Evolutionary conservation across 306 rosid genomes (phyloP).

Genomic region (Acacia crassicarpa): DNA sequence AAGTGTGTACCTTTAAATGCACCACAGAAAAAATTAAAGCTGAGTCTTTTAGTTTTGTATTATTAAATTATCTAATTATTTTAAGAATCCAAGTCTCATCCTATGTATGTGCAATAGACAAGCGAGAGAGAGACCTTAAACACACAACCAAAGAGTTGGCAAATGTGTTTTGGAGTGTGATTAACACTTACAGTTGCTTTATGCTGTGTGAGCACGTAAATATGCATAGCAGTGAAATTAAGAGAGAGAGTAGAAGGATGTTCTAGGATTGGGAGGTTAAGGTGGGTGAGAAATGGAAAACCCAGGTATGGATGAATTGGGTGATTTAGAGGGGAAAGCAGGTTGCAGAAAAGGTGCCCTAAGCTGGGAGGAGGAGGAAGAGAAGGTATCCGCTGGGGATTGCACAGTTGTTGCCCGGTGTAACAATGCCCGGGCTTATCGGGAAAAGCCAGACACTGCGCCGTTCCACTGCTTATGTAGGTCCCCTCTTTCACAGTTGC

Average conservation of each 20-base stretch:
- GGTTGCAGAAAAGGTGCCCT: slow-evolving; percentile 15
- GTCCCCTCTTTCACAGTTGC: slow-evolving; percentile 17
- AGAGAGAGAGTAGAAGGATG: not conserved
- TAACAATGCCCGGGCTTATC: slow-evolving; percentile 44
- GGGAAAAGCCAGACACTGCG: slow-evolving; percentile 38
- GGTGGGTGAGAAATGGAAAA: slow-evolving; percentile 34
- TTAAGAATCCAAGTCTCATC: not conserved
- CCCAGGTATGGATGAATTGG: slow-evolving; percentile 30
- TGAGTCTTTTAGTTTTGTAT: not conserved
- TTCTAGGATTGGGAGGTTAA: slow-evolving; percentile 25
- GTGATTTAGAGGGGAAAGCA: slow-evolving; percentile 19
- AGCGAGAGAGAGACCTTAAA: slow-evolving; percentile 14
- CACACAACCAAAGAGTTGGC: not conserved
- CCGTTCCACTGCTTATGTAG: slow-evolving; percentile 31
- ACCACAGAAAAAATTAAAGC: not conserved
- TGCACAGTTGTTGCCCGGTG: slow-evolving; percentile 33
- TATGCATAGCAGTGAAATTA: not conserved
- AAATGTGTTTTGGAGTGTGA: slow-evolving; percentile 21
- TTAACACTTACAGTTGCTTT: slow-evolving; percentile 29
- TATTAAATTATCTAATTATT: not conserved
- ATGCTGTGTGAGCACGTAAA: slow-evolving; percentile 15
- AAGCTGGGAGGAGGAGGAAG: not conserved
- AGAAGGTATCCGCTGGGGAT: not conserved
- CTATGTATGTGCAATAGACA: not conserved
- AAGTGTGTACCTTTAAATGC: slow-evolving; percentile 22